Evolutionary conservation across 148 eudicot species (phyloP), one percentile per base, ranked within the genome.

Genomic region (Nyssa sinensis): DNA sequence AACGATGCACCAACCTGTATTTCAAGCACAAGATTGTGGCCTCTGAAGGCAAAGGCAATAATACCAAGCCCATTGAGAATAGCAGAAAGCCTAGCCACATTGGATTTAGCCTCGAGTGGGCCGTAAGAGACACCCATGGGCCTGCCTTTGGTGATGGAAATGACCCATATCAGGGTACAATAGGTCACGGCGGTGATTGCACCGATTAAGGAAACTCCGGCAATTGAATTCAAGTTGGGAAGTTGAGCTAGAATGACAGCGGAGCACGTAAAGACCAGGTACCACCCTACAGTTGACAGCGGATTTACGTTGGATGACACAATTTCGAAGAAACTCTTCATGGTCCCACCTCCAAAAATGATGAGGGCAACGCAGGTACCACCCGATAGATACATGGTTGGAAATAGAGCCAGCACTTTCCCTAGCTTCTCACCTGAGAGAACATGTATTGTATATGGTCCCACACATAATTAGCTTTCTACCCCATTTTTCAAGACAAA

Each of bases 151-250:
- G 17, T 13, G 0, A 91, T 75, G 4, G 94, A 81, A 14, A 89
- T 62, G 6, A 64, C 83, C 97, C 94, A 94, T 33, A 89, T 77
- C 12, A 89, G 62, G 17, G 93, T 86, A 62, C 88, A 89, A 39
- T 93, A 93, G 4, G 82, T 70, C 14, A 91, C 77, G 7, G 88
- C 90, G 0, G 93, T 82, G 74, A 84, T 58, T 29, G 94, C 88
- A 25, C 97, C 97, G 27, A 94, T 59, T 14, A 94, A 78, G 2
- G 98, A 89, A 68, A 94, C 88, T 4, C 86, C 72, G 17, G 98
- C 97, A 0, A 91, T 81, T 53, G 98, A 94, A 65, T 94, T 94
- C 60, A 94, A 78, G 82, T 91, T 94, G 29, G 98, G 98, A 23
- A 91, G 90, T 74, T 88, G 94, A 66, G 97, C 87, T 27, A 94